These are phyloP conservation scores for Brassica carinata DNA, from an alignment of 345 rosid genomes.

Conservation along the genomic window DNA sequence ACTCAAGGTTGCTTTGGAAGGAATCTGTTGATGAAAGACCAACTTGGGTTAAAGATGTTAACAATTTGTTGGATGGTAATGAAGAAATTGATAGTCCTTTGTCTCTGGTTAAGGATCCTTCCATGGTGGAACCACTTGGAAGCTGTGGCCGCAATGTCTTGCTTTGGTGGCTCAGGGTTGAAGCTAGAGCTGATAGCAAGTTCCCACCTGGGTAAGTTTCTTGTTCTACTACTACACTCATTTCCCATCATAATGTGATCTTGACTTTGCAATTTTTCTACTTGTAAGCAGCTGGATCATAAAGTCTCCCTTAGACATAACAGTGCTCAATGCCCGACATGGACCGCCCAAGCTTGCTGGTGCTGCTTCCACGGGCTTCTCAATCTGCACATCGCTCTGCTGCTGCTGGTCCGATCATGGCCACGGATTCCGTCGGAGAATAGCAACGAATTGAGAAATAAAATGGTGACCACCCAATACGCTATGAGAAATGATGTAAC, in stretches of 20 bases:
- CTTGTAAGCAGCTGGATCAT: constrained; percentile 74
- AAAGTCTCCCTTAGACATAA: constrained; percentile 80
- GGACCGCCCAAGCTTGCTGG: constrained; percentile 35
- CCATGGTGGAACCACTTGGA: constrained; percentile 88
- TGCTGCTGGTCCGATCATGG: not conserved
- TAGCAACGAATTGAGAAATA: too few relatives aligned
- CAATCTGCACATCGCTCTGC: constrained; percentile 16
- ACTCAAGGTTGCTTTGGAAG: constrained; percentile 85
- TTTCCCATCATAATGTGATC: not conserved
- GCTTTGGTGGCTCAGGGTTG: constrained; percentile 99
- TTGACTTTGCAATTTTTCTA: not conserved
- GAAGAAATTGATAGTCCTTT: constrained; percentile 66
- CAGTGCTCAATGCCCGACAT: constrained; percentile 49
- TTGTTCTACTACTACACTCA: not conserved
- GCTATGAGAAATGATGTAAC: too few relatives aligned
- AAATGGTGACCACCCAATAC: too few relatives aligned
- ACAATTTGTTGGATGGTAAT: constrained; percentile 38
- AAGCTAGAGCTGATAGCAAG: constrained; percentile 96
- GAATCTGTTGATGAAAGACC: constrained; percentile 59
- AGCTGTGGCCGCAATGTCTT: constrained; percentile 91
- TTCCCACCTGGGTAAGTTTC: constrained; percentile 77
- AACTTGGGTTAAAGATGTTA: constrained; percentile 66
- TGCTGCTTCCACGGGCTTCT: constrained; percentile 26
- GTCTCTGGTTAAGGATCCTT: constrained; percentile 65
- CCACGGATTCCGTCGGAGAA: too few relatives aligned